Evolutionary conservation across 768 basidiomycete genomes (phyloP).

Genomic region (Hysterangium stoloniferum): DNA sequence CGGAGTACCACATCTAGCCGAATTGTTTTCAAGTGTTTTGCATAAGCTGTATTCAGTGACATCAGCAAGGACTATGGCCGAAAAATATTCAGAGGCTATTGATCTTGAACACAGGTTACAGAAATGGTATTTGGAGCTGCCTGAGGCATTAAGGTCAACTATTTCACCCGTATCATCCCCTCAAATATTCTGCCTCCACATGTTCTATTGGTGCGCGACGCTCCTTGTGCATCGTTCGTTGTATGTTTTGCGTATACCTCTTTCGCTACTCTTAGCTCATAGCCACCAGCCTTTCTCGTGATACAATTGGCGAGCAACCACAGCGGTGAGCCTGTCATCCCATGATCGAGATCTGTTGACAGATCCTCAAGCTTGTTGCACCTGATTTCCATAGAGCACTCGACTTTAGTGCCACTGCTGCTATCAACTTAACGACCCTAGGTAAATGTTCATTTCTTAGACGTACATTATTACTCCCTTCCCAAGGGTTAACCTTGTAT

Average conservation of each 20-base stretch:
- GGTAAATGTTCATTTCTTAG: neutral
- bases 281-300: neutral
- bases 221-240: constrained; percentile 74
- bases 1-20: neutral
- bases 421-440: neutral
- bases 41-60: neutral
- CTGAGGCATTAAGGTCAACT: constrained; percentile 47
- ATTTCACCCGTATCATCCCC: constrained; percentile 43
- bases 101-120: constrained; percentile 58
- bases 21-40: neutral
- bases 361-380: neutral
- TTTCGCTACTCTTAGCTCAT: neutral
- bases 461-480: neutral
- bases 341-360: no score
- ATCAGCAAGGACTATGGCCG: neutral
- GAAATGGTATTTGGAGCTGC: constrained; percentile 69
- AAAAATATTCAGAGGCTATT: constrained; percentile 44
- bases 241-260: constrained; percentile 34
- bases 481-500: no score
- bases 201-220: constrained; percentile 82
- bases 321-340: neutral
- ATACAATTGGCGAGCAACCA: neutral
- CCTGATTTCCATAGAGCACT: neutral
- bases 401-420: neutral
- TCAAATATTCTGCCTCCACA: constrained; percentile 65